These are phyloP conservation scores for Termitomyces sp. DNA, from an alignment of 768 basidiomycete genomes.

Conservation along the genomic window DNA sequence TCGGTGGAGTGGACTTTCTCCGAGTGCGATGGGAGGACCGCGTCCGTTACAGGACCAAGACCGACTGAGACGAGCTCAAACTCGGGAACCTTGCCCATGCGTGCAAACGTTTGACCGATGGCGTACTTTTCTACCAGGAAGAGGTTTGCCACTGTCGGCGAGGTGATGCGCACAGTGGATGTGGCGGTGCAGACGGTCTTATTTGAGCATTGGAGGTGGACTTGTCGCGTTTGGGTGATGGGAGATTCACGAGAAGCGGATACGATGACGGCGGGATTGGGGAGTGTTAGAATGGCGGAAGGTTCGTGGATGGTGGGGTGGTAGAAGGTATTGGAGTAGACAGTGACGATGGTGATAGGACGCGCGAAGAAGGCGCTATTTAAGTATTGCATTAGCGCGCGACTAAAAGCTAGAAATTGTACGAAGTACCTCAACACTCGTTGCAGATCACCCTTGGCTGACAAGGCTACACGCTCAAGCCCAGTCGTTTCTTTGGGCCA, in stretches of 20 bases:
- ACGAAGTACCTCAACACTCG: slow-evolving; percentile 55
- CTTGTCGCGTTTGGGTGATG: slow-evolving; percentile 60
- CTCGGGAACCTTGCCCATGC: slow-evolving; percentile 47
- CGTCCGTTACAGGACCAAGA: slow-evolving; percentile 28
- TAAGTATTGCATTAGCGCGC: not conserved
- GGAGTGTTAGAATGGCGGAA: slow-evolving; percentile 28
- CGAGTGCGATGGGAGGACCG: not conserved
- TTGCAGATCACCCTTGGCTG: slow-evolving; percentile 70
- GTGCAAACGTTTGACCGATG: slow-evolving; percentile 60
- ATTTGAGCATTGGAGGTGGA: slow-evolving; percentile 56
- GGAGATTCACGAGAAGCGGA: slow-evolving; percentile 46
- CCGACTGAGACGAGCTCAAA: slow-evolving; percentile 60
- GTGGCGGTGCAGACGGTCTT: slow-evolving; percentile 62
- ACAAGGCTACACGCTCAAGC: slow-evolving; percentile 66
- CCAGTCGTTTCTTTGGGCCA: slow-evolving; percentile 55
- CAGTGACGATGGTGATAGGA: slow-evolving; percentile 55
- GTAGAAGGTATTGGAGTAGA: slow-evolving; percentile 51
- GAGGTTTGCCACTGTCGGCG: slow-evolving; percentile 53
- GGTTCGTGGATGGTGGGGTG: slow-evolving; percentile 23
- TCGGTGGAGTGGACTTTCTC: slow-evolving; percentile 18
- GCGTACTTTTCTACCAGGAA: slow-evolving; percentile 43
- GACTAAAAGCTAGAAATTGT: not conserved
- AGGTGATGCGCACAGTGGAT: slow-evolving; percentile 60
- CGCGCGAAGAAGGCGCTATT: slow-evolving; percentile 62
- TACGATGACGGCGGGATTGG: slow-evolving; percentile 32